Evolutionary conservation across 1,139 yeast species (phyloP).

Genomic region (Sugiyamaella paludigena): DNA sequence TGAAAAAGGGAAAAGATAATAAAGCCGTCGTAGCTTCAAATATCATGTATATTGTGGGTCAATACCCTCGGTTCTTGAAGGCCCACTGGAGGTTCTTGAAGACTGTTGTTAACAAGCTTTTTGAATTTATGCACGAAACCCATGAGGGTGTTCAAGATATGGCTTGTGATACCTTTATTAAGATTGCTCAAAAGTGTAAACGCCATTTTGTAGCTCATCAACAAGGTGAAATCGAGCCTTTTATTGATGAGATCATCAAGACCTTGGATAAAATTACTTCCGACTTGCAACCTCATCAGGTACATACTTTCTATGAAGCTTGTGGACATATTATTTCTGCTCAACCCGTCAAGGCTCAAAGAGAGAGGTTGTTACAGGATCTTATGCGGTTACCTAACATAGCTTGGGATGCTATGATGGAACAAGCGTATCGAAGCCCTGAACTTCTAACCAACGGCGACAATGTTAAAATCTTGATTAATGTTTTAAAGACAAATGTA

Average conservation of each 20-base stretch:
- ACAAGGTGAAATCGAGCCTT: constrained; percentile 85
- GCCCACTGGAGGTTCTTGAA: constrained; percentile 98
- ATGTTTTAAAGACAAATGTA: constrained; percentile 90
- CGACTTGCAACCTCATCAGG: constrained; percentile 95
- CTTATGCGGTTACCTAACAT: constrained; percentile 88
- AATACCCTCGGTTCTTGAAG: constrained; percentile 92
- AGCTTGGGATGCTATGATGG: constrained; percentile 90
- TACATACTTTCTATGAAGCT: constrained; percentile 95
- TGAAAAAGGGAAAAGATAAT: constrained; percentile 96
- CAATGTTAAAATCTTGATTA: constrained; percentile 87
- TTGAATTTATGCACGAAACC: constrained; percentile 98
- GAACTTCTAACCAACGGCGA: constrained; percentile 77
- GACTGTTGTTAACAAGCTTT: constrained; percentile 90
- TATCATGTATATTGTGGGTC: constrained; percentile 99
- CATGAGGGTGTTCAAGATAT: constrained; percentile 99
- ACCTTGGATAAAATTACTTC: constrained; percentile 83
- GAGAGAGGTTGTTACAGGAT: constrained; percentile 71
- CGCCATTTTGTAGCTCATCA: constrained; percentile 91
- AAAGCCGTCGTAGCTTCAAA: constrained; percentile 98
- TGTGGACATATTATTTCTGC: constrained; percentile 94
- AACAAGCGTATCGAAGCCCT: constrained; percentile 89
- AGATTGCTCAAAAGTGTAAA: constrained; percentile 91
- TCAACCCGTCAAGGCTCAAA: constrained; percentile 59
- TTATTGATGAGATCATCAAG: constrained; percentile 83
- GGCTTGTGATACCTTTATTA: constrained; percentile 99